Percentiles rank a stretch among this genome's conserved stretches.
Conservation (phyloP, 2,329 filamentous ascomycete species). For the Thielaviopsis ethacetica region DNA sequence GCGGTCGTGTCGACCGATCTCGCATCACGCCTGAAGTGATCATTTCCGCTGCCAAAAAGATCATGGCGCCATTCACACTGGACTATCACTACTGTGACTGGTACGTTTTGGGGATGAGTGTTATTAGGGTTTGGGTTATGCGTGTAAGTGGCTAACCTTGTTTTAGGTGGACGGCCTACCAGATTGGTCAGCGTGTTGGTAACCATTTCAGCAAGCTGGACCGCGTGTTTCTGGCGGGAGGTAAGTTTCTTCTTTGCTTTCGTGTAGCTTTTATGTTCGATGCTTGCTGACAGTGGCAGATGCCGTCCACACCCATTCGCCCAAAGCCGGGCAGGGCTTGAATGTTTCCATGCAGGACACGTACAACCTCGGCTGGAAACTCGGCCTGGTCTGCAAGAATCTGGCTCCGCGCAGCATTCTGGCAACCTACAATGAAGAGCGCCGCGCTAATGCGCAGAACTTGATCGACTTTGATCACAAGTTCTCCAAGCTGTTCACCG, state of each 20-base stretch:
- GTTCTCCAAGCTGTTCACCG: slow-evolving; percentile 35
- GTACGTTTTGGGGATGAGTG: slow-evolving; percentile 22
- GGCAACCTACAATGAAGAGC: slow-evolving; percentile 33
- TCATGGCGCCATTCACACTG: slow-evolving; percentile 49
- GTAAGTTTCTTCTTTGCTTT: slow-evolving; percentile 23
- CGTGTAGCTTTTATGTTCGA: slow-evolving; percentile 18
- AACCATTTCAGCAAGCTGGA: slow-evolving; percentile 33
- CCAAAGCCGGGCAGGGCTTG: slow-evolving; percentile 49
- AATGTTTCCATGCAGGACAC: slow-evolving; percentile 50
- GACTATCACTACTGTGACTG: slow-evolving; percentile 46
- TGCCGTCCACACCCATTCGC: slow-evolving; percentile 29
- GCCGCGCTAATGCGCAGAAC: slow-evolving; percentile 28
- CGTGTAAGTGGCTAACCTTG: slow-evolving; percentile 14
- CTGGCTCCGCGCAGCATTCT: slow-evolving; percentile 25
- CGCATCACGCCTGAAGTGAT: slow-evolving; percentile 48
- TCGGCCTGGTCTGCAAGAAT: slow-evolving; percentile 24
- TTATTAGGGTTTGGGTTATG: not conserved
- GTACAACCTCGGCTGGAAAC: slow-evolving; percentile 36
- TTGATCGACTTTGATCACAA: slow-evolving; percentile 30
- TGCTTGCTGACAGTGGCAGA: slow-evolving; percentile 17
- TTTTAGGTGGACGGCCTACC: slow-evolving; percentile 45
- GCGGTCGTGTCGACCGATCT: slow-evolving; percentile 34
- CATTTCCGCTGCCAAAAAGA: slow-evolving; percentile 42
- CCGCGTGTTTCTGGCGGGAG: slow-evolving; percentile 49
- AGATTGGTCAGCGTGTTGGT: slow-evolving; percentile 46